phyloP scores from a whole-genome alignment of 176 grass and related monocot genomes.

The Miscanthus lutarioriparius region DNA sequence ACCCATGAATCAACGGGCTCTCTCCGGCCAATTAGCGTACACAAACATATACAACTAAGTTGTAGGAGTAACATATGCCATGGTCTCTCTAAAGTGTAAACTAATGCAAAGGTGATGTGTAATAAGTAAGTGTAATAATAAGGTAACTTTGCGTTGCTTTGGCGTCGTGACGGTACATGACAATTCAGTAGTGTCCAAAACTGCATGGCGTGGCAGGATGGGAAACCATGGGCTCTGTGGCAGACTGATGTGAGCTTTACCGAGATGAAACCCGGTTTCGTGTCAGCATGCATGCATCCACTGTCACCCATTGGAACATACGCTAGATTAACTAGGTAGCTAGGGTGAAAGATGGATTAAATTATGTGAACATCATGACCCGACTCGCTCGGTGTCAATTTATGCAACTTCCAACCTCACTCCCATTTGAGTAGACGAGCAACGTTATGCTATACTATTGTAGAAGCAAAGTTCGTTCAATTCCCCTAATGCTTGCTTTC shows the following conservation, averaged over 20 bases:
- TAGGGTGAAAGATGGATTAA: background rate
- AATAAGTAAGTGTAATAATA: no score
- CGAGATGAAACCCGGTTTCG: background rate
- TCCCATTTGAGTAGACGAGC: background rate
- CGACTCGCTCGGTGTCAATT: background rate
- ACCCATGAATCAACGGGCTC: background rate
- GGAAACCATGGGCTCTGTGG: slow-evolving; percentile 9
- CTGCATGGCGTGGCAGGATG: background rate
- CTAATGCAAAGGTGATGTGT: background rate
- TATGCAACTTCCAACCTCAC: background rate
- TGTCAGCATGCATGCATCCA: background rate
- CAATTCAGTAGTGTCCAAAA: background rate
- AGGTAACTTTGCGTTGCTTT: background rate
- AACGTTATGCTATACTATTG: background rate
- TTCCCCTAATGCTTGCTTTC: background rate
- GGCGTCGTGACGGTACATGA: background rate
- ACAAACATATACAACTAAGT: background rate
- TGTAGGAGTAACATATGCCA: no score
- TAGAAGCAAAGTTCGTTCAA: background rate
- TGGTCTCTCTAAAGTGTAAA: background rate
- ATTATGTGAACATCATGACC: no score
- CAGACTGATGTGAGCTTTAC: slow-evolving; percentile 9
- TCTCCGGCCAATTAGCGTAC: background rate
- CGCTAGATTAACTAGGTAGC: background rate
- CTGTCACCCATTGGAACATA: background rate